phyloP scores from a whole-genome alignment of 2,329 filamentous ascomycete genomes.

The Myriangium duriaei region DNA sequence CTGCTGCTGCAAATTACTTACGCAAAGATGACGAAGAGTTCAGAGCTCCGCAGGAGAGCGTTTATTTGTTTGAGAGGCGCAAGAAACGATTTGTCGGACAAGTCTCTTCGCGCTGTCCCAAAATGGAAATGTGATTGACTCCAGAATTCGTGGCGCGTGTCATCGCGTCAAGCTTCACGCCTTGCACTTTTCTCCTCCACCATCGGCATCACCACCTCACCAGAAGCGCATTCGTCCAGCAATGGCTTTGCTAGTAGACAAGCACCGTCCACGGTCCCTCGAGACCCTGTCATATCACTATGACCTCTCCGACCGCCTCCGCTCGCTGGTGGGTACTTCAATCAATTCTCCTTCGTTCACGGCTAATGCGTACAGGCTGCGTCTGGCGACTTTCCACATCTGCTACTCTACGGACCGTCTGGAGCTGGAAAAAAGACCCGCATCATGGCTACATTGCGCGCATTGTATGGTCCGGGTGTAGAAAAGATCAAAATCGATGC shows the following conservation, averaged over 20 bases:
- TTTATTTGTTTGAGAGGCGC: too few relatives aligned
- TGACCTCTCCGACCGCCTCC: slow-evolving; percentile 75
- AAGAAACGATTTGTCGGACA: too few relatives aligned
- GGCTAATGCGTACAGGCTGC: too few relatives aligned
- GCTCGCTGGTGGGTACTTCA: slow-evolving; percentile 59
- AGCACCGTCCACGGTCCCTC: slow-evolving; percentile 57
- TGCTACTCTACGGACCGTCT: slow-evolving; percentile 92
- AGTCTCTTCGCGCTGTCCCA: too few relatives aligned
- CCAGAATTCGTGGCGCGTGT: slow-evolving; percentile 1
- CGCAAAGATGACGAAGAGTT: too few relatives aligned
- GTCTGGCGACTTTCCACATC: slow-evolving; percentile 93
- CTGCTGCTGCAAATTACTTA: too few relatives aligned
- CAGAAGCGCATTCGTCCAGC: slow-evolving; percentile 12
- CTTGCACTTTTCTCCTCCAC: too few relatives aligned
- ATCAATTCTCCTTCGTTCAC: slow-evolving; percentile 5
- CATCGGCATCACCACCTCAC: neutral
- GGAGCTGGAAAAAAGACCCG: slow-evolving; percentile 97
- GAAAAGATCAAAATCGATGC: slow-evolving; percentile 99
- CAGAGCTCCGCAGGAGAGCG: too few relatives aligned
- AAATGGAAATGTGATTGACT: slow-evolving; percentile 7
- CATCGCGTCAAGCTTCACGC: slow-evolving; percentile 7
- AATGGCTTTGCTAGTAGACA: slow-evolving; percentile 56
- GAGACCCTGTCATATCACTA: slow-evolving; percentile 75
- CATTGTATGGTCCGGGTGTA: slow-evolving; percentile 90
- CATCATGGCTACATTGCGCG: slow-evolving; percentile 87